Evolutionary conservation across 2,329 filamentous ascomycete genomes (phyloP), one percentile per base, ranked within the genome.

Genomic region (Fusarium sp.): DNA sequence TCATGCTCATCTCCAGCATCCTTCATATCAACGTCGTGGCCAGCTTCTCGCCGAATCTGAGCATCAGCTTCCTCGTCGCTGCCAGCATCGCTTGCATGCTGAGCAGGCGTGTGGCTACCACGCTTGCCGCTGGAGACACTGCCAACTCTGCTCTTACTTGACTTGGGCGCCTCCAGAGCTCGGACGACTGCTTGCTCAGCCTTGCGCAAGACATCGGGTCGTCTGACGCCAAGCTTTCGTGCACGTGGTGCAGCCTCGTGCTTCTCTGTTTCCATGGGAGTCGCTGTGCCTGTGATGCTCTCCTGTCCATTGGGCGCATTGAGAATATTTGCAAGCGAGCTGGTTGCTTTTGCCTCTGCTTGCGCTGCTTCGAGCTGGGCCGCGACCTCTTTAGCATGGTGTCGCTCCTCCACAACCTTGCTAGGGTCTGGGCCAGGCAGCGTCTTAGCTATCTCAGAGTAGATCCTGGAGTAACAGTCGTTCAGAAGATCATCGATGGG

Each of bases 401-500:
- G 83, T 54, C 83, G 82, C 69, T 83, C 87, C 74, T 81, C 87
- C 72, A 84, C 84, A 61, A 85, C 81, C 65, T 82, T 79, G 66
- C 85, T 81, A 27, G 87, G 83, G 49, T 86, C 82, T n/a, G 81
- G 79, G 33, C 85, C 84, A 0, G 88, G 87, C 5, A 94, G 82
- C 7, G 84, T 85, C 45, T 88, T 88, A 4, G 90, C 90, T 54
- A 94, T 83, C 35, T 91, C 88, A 23, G 87, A 86, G 78, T 94
- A 96, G 21, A 97, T 85, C 54, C 90, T 87, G 3, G 93, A 92
- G 80, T 97, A 99, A 54, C 93, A 91, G 81, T 99, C 96, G 27
- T 92, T 93, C 73, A 98, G 93, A n/a, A 98, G 87, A 78, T 99
- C 96, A 77, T 99, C 96, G 48, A 98, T 95, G 15, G 91, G 87